phyloP scores from a whole-genome alignment of 2,329 filamentous ascomycete species.

The Xylaria sp. region DNA sequence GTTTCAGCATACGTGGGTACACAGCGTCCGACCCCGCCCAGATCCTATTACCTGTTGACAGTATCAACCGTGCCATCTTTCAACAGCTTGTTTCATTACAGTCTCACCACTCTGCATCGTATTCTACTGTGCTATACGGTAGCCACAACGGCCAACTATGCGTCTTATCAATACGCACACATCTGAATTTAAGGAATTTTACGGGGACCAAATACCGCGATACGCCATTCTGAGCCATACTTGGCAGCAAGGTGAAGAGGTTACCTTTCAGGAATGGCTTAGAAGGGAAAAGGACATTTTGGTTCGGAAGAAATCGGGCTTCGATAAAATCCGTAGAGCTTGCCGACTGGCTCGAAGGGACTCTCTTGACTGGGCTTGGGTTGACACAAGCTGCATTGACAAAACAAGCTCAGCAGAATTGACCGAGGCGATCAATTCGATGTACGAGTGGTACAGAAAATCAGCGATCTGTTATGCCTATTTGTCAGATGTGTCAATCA shows the following conservation, averaged over 20 bases:
- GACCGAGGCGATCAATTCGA: neutral
- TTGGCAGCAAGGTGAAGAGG: neutral
- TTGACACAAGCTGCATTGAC: neutral
- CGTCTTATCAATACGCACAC: neutral
- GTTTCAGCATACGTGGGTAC: no score
- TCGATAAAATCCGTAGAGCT: neutral
- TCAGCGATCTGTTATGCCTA: neutral
- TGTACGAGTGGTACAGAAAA: neutral
- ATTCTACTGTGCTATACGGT: no score
- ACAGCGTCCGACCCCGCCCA: no score
- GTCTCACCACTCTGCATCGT: no score
- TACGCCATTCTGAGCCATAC: constrained; percentile 5
- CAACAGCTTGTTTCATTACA: no score
- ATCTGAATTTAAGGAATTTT: neutral
- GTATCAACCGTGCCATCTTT: no score
- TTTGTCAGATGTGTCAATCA: neutral
- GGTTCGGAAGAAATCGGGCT: neutral
- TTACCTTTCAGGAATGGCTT: constrained; percentile 4
- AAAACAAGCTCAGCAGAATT: constrained; percentile 2
- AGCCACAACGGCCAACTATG: no score
- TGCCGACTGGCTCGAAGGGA: neutral
- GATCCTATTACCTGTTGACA: no score
- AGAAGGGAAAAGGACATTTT: neutral
- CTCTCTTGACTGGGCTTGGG: neutral
- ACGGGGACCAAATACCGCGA: neutral